Conservation (phyloP, 768 basidiomycete genomes). For the Leccinum pellstonianum region DNA sequence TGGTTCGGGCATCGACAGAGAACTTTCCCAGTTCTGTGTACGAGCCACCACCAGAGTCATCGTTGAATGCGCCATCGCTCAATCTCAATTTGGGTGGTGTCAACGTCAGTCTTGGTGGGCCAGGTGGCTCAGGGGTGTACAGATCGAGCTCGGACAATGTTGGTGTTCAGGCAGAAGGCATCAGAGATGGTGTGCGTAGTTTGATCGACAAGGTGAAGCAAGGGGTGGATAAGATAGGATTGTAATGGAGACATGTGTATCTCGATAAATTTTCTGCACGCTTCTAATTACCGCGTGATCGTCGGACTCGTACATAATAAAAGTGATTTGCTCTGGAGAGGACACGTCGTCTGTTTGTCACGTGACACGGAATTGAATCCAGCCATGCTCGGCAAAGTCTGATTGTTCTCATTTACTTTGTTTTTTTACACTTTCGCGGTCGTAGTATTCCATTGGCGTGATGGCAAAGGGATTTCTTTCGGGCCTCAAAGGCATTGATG, state of each 20-base stretch:
- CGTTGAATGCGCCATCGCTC: constrained; percentile 70
- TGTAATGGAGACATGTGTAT: constrained; percentile 14
- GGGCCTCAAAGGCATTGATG: constrained; percentile 89
- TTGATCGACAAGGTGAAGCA: constrained; percentile 88
- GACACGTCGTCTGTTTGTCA: constrained; percentile 31
- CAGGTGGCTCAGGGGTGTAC: constrained; percentile 81
- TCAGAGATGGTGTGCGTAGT: constrained; percentile 85
- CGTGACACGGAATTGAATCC: constrained; percentile 16
- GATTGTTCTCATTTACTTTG: constrained; percentile 10
- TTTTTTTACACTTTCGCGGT: constrained; percentile 8
- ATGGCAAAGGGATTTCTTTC: constrained; percentile 81
- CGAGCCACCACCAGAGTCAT: constrained; percentile 74
- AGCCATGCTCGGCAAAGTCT: background rate
- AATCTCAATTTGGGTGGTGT: constrained; percentile 92
- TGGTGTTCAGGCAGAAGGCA: constrained; percentile 80
- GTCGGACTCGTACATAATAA: background rate
- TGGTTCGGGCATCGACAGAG: constrained; percentile 73
- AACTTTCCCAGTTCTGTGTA: constrained; percentile 65
- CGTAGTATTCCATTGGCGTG: constrained; percentile 13
- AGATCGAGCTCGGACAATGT: constrained; percentile 73
- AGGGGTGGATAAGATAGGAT: constrained; percentile 65
- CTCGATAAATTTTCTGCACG: background rate
- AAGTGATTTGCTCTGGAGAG: background rate
- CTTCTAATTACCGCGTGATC: background rate
- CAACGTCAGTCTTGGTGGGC: constrained; percentile 90